A percentile compares a stretch with the other conserved stretches of the same genome.
Evolutionary conservation across 2,329 filamentous ascomycete species (phyloP).

Genomic region (Cercospora zeina): DNA sequence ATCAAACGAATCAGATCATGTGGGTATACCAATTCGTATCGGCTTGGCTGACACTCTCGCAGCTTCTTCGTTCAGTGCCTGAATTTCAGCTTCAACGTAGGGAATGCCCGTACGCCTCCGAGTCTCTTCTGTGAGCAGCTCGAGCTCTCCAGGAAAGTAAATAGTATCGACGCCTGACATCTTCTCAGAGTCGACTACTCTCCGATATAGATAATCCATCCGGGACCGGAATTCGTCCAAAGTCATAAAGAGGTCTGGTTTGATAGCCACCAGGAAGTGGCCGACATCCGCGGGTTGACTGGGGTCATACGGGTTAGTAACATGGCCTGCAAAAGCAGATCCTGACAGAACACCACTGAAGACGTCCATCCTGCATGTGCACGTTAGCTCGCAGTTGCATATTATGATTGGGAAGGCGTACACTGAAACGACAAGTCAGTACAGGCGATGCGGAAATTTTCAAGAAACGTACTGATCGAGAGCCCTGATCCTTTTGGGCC

Average conservation of each 20-base stretch:
- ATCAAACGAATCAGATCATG: not conserved
- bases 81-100: slow-evolving; percentile 51
- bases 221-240: slow-evolving; percentile 42
- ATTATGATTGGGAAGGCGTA: not conserved
- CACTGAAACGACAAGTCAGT: not conserved
- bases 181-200: slow-evolving; percentile 56
- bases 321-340: slow-evolving; percentile 74
- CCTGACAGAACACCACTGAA: slow-evolving; percentile 79
- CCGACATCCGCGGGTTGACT: slow-evolving; percentile 55
- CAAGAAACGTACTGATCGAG: slow-evolving; percentile 61
- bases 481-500: slow-evolving; percentile 78
- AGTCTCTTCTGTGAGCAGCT: slow-evolving; percentile 51
- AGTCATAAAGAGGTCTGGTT: slow-evolving; percentile 42
- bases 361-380: slow-evolving; percentile 65
- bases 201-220: slow-evolving; percentile 60
- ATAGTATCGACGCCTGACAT: slow-evolving; percentile 57
- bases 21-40: slow-evolving; percentile 11
- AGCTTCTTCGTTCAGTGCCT: slow-evolving; percentile 54
- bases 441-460: not conserved
- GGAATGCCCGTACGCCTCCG: slow-evolving; percentile 51
- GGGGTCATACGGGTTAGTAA: slow-evolving; percentile 67
- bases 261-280: slow-evolving; percentile 42
- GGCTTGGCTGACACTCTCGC: slow-evolving; percentile 43
- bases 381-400: slow-evolving; percentile 6
- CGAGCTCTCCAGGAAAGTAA: slow-evolving; percentile 60